A percentile compares a stretch with the other conserved stretches of the same genome.
phyloP scores from a whole-genome alignment of 2,329 filamentous ascomycete genomes.

The Alternaria arborescens region DNA sequence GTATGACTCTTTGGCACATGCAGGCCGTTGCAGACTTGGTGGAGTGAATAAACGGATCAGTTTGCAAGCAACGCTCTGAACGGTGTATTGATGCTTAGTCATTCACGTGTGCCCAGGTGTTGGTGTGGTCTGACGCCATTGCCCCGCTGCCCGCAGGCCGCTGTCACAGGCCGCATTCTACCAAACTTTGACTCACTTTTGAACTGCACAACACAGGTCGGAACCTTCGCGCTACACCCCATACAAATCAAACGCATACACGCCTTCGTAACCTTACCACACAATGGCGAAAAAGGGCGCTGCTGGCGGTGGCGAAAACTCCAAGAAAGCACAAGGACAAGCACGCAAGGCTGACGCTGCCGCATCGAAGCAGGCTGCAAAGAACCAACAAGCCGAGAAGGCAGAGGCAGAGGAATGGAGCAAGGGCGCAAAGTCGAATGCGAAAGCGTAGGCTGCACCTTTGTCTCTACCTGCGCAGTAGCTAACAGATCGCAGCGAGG shows the following conservation, averaged over 20 bases:
- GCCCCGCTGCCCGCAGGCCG: conserved; percentile 22
- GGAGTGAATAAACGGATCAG: too few species aligned
- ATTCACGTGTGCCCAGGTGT: conserved; percentile 10
- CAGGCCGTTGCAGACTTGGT: too few species aligned
- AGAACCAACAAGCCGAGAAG: conserved; percentile 70
- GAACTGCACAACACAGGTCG: conserved; percentile 2
- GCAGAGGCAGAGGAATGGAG: conserved; percentile 80
- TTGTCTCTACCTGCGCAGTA: background rate
- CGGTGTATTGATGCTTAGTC: conserved; percentile 16
- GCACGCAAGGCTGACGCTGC: conserved; percentile 92
- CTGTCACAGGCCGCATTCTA: conserved; percentile 12
- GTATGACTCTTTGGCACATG: too few species aligned
- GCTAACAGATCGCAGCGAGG: conserved; percentile 67
- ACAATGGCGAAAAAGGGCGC: conserved; percentile 60
- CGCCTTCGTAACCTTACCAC: background rate
- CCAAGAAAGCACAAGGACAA: conserved; percentile 89
- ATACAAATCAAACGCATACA: background rate
- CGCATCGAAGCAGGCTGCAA: conserved; percentile 77
- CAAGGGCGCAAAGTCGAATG: conserved; percentile 82
- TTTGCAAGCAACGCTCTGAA: background rate
- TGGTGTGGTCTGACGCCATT: conserved; percentile 17
- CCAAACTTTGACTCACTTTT: conserved; percentile 27
- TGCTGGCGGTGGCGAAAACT: conserved; percentile 72
- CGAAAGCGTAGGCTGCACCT: conserved; percentile 77
- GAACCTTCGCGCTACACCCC: background rate